Percentiles rank a stretch among this genome's conserved stretches.
These are phyloP conservation scores for Lolium rigidum DNA, from an alignment of 176 grass and related monocot genomes.

Conservation along the genomic window DNA sequence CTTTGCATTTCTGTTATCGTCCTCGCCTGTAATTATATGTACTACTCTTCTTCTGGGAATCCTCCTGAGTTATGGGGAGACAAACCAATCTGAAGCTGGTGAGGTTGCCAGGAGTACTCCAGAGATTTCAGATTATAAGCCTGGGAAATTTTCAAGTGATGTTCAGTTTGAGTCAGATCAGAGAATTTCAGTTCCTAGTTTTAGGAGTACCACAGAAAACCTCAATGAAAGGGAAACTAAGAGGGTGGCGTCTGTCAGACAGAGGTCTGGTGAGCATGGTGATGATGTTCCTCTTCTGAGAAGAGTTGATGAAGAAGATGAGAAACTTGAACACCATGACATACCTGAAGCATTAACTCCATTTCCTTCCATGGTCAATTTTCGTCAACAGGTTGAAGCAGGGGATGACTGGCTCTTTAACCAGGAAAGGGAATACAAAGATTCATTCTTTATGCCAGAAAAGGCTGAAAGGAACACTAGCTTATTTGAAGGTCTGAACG, in stretches of 20 bases:
- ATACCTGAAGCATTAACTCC: conserved; percentile 44
- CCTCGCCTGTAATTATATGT: conserved; percentile 81
- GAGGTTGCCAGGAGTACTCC: conserved; percentile 39
- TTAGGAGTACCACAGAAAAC: conserved; percentile 18
- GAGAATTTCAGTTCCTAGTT: conserved; percentile 40
- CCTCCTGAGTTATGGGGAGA: conserved; percentile 74
- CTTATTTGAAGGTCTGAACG: conserved; percentile 46
- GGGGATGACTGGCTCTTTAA: neutral
- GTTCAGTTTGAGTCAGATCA: conserved; percentile 41
- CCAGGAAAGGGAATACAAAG: conserved; percentile 38
- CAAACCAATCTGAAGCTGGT: conserved; percentile 53
- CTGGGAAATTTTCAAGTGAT: conserved; percentile 45
- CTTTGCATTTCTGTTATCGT: conserved; percentile 71
- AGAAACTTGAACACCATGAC: conserved; percentile 2
- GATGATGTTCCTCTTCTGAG: conserved; percentile 53
- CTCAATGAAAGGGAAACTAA: conserved; percentile 37
- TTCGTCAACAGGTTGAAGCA: conserved; percentile 18
- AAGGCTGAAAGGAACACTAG: conserved; percentile 6
- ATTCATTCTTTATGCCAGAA: conserved; percentile 43
- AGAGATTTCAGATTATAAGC: conserved; percentile 50
- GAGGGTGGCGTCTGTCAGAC: conserved; percentile 33
- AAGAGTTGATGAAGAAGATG: conserved; percentile 46
- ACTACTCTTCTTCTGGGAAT: conserved; percentile 83
- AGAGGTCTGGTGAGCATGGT: conserved; percentile 45
- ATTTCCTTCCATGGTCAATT: conserved; percentile 52